These are phyloP conservation scores for Leishmania turanica DNA, from an alignment of 208 protist species.

Conservation along the genomic window DNA sequence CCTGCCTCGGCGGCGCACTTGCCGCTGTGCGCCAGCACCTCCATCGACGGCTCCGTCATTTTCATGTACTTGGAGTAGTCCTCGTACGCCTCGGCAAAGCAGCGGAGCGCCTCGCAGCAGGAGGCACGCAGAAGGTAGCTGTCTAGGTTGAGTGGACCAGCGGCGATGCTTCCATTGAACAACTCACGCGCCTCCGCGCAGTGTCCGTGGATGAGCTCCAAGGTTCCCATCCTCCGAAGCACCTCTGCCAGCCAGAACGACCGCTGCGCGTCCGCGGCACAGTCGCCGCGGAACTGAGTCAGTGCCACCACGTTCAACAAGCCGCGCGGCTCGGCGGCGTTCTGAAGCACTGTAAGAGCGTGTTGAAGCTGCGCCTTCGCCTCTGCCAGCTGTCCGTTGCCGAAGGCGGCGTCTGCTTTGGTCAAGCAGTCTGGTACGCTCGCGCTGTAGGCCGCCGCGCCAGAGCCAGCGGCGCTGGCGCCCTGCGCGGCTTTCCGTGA, in stretches of 20 bases:
- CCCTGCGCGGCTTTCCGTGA: conserved; percentile 40
- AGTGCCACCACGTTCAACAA: conserved; percentile 16
- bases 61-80: conserved; percentile 90
- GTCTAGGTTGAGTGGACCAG: conserved; percentile 65
- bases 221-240: conserved; percentile 57
- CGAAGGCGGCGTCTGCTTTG: conserved; percentile 37
- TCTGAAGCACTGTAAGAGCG: conserved; percentile 74
- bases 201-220: conserved; percentile 58
- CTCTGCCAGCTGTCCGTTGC: conserved; percentile 38
- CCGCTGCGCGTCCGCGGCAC: conserved; percentile 28
- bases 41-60: conserved; percentile 63
- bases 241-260: conserved; percentile 42
- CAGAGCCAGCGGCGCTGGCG: conserved; percentile 8
- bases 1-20: conserved; percentile 83
- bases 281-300: conserved; percentile 14
- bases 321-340: conserved; percentile 33
- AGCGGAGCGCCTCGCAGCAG: conserved; percentile 71
- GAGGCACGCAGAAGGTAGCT: conserved; percentile 75
- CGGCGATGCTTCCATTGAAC: conserved; percentile 58
- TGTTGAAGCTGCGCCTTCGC: conserved; percentile 49
- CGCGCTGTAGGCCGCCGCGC: neutral
- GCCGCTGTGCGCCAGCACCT: conserved; percentile 76
- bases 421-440: conserved; percentile 39
- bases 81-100: conserved; percentile 52
- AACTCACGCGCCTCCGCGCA: conserved; percentile 62